A percentile compares a stretch with the other conserved stretches of the same genome.
phyloP scores from a whole-genome alignment of 2,329 filamentous ascomycete species.

The Blastomyces silverae region DNA sequence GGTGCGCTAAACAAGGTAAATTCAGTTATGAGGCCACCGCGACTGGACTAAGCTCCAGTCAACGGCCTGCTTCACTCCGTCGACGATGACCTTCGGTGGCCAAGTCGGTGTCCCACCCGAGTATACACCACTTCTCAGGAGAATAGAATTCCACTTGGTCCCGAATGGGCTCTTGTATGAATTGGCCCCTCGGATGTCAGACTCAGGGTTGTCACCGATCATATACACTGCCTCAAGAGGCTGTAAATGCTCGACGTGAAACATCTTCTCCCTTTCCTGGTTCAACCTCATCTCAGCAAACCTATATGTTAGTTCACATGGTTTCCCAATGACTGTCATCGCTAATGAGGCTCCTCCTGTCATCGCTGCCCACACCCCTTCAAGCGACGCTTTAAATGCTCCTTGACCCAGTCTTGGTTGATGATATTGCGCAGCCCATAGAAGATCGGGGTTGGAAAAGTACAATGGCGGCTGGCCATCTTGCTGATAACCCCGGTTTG shows the following conservation, averaged over 20 bases:
- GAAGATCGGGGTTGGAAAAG: slow-evolving; percentile 84
- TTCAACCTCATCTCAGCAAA: slow-evolving; percentile 73
- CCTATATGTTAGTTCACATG: slow-evolving; percentile 66
- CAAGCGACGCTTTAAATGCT: slow-evolving; percentile 74
- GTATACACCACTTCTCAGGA: slow-evolving; percentile 78
- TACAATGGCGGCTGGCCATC: slow-evolving; percentile 74
- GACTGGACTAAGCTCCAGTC: slow-evolving; percentile 62
- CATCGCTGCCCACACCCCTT: slow-evolving; percentile 68
- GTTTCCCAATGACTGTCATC: slow-evolving; percentile 74
- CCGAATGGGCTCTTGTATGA: slow-evolving; percentile 59
- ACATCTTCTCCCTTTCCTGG: slow-evolving; percentile 50
- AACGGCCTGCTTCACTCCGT: slow-evolving; percentile 71
- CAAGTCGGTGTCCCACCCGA: slow-evolving; percentile 51
- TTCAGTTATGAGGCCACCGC: slow-evolving; percentile 29
- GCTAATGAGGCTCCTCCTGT: slow-evolving; percentile 55
- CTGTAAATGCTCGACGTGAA: slow-evolving; percentile 34
- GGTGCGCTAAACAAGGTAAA: not conserved
- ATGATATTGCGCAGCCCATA: slow-evolving; percentile 81
- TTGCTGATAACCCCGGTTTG: slow-evolving; percentile 71
- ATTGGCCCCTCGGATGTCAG: slow-evolving; percentile 84
- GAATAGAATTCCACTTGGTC: slow-evolving; percentile 68
- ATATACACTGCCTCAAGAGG: slow-evolving; percentile 77
- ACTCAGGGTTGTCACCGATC: slow-evolving; percentile 85
- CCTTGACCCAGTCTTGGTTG: slow-evolving; percentile 86
- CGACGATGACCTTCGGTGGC: slow-evolving; percentile 58